phyloP scores from a whole-genome alignment of 768 basidiomycete species.

The Xerocomellus dryophilus region DNA sequence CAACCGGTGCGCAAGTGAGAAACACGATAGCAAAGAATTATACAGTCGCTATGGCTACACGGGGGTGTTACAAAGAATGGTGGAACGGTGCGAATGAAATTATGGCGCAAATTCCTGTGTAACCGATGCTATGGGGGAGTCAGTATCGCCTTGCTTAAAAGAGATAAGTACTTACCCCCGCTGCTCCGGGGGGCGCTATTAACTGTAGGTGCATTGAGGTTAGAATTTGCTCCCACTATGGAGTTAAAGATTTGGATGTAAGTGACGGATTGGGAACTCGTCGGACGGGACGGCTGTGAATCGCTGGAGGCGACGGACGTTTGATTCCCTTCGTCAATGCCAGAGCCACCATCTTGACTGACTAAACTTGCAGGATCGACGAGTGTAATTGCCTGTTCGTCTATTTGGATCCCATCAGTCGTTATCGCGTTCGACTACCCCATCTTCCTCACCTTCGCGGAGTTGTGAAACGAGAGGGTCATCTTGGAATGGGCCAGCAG shows the following conservation, averaged over 20 bases:
- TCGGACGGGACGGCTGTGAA: neutral
- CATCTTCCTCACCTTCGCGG: neutral
- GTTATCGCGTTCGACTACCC: neutral
- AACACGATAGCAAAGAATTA: neutral
- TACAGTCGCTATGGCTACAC: neutral
- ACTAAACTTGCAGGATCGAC: neutral
- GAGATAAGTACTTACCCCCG: neutral
- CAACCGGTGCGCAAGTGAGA: no score
- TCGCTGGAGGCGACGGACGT: neutral
- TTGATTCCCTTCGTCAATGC: neutral
- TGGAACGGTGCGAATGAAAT: neutral
- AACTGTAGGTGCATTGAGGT: neutral
- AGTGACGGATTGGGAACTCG: neutral
- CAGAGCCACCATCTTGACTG: no score
- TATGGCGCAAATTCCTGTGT: neutral
- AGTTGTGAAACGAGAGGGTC: neutral
- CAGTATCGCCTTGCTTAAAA: neutral
- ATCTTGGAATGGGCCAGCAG: neutral
- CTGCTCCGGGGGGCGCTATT: neutral
- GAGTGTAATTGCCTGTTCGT: neutral
- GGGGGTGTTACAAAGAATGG: neutral
- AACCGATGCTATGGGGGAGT: neutral
- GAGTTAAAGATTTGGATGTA: slow-evolving; percentile 1
- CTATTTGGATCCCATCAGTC: neutral
- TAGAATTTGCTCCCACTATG: no score